phyloP scores from a whole-genome alignment of 257 asterid species.

The Fraxinus excelsior region DNA sequence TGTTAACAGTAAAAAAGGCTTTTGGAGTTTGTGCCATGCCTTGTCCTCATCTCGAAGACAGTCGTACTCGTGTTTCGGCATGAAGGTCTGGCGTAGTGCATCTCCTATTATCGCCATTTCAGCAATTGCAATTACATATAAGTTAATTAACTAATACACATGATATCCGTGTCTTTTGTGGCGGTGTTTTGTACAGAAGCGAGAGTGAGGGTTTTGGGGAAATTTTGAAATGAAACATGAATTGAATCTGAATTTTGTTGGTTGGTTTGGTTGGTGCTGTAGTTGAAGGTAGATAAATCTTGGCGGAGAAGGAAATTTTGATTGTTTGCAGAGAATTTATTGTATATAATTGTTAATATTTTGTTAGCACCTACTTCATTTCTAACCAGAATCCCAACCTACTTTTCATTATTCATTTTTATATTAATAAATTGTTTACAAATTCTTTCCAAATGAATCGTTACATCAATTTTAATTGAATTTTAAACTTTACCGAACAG shows the following conservation, averaged over 20 bases:
- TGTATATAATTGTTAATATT: no score
- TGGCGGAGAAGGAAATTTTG: neutral
- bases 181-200: conserved; percentile 6
- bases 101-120: conserved; percentile 65
- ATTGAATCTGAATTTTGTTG: conserved; percentile 16
- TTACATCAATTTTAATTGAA: no score
- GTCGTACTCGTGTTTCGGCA: conserved; percentile 91
- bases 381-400: no score
- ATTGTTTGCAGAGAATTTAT: neutral
- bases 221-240: conserved; percentile 15
- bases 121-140: conserved; percentile 12
- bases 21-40: conserved; percentile 73
- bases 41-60: conserved; percentile 82
- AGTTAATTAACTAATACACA: conserved; percentile 12
- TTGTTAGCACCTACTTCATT: no score
- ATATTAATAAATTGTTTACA: no score
- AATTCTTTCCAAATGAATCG: no score
- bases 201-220: conserved; percentile 23
- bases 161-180: neutral
- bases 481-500: no score
- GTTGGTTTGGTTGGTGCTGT: conserved; percentile 5
- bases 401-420: no score
- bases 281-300: conserved; percentile 9
- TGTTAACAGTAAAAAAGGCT: conserved; percentile 39
- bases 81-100: conserved; percentile 90